Evolutionary conservation across 768 basidiomycete species (phyloP).

Genomic region (Russula abietina): DNA sequence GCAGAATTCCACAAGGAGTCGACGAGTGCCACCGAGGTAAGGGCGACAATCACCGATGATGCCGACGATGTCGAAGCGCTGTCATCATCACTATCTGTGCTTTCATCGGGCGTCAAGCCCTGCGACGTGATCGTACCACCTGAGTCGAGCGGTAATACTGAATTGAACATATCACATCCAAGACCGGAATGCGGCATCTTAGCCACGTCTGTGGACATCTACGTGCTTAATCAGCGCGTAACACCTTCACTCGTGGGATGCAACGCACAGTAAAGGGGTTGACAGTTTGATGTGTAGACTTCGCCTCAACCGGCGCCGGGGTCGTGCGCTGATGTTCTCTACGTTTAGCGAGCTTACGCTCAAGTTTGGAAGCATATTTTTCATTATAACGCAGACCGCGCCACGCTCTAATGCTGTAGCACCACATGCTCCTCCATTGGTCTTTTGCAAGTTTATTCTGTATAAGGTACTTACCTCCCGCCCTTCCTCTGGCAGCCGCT

Average conservation of each 20-base stretch:
- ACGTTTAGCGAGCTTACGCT: constrained; percentile 44
- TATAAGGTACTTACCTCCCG: constrained; percentile 56
- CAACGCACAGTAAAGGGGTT: constrained; percentile 69
- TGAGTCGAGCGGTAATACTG: not conserved
- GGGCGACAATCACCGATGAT: constrained; percentile 46
- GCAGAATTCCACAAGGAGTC: constrained; percentile 64
- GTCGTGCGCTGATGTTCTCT: constrained; percentile 35
- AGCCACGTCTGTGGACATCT: constrained; percentile 24
- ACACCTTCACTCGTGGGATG: not conserved
- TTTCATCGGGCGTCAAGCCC: not conserved
- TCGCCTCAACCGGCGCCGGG: constrained; percentile 32
- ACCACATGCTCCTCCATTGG: constrained; percentile 1
- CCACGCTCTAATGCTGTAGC: constrained; percentile 73
- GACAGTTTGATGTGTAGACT: constrained; percentile 31
- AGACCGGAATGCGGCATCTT: constrained; percentile 43
- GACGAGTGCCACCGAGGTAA: constrained; percentile 47
- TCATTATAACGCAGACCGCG: constrained; percentile 67
- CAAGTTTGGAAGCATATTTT: constrained; percentile 67
- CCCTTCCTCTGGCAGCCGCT: constrained; percentile 65
- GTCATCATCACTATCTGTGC: constrained; percentile 27
- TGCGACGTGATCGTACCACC: constrained; percentile 4
- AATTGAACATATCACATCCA: constrained; percentile 63
- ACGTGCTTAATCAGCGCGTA: not conserved
- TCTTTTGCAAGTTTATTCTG: not conserved
- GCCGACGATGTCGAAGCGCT: constrained; percentile 34